Percentiles rank a stretch among this genome's conserved stretches.
These are phyloP conservation scores for Echium plantagineum DNA, from an alignment of 257 asterid species.

Conservation along the genomic window DNA sequence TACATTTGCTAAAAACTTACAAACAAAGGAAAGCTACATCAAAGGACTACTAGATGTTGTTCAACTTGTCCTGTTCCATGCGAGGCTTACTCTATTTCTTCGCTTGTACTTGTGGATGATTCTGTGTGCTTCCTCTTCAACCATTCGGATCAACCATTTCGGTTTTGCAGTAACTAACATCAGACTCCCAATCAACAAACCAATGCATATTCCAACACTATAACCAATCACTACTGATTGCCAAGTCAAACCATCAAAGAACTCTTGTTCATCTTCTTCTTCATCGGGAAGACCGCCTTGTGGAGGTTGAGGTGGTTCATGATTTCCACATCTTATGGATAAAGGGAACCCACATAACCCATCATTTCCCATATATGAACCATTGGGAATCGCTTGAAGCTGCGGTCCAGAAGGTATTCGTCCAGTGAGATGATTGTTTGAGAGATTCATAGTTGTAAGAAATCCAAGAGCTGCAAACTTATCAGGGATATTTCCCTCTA, in stretches of 20 bases:
- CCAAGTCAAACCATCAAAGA: slow-evolving; percentile 18
- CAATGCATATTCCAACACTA: slow-evolving; percentile 15
- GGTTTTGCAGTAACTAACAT: slow-evolving; percentile 20
- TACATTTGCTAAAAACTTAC: no score
- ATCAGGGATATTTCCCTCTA: not conserved
- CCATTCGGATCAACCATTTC: slow-evolving; percentile 8
- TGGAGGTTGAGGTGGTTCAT: no score
- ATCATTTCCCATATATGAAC: no score
- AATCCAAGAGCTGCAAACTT: not conserved
- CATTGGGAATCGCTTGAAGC: no score
- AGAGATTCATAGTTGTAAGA: not conserved
- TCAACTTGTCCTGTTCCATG: no score
- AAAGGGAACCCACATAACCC: no score
- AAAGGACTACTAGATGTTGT: no score
- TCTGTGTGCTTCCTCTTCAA: not conserved
- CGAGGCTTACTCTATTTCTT: no score
- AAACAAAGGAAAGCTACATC: no score
- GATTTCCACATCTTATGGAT: no score
- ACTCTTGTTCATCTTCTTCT: not conserved
- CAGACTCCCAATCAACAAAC: slow-evolving; percentile 7
- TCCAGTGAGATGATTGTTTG: not conserved
- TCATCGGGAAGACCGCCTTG: no score
- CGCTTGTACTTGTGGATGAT: not conserved
- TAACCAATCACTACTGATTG: slow-evolving; percentile 19
- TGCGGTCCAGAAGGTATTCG: no score